Percentiles rank a stretch among this genome's conserved stretches.
Conservation (phyloP, 306 rosid species). For the Aeschynomene evenia region DNA sequence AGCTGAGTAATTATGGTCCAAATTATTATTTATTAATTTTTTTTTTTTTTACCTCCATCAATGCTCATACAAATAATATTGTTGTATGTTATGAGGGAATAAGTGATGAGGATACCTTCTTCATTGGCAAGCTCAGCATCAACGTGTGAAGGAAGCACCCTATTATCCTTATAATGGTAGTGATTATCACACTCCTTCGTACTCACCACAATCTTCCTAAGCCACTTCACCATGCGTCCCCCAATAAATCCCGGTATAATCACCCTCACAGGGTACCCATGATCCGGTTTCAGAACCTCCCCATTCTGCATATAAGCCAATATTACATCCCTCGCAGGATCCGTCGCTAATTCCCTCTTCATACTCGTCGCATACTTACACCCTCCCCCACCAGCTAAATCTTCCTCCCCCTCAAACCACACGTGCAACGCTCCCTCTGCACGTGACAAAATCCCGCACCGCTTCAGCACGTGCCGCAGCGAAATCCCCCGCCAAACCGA, state of each 20-base stretch:
- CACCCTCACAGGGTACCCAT: constrained; percentile 80
- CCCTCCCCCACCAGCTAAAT: constrained; percentile 90
- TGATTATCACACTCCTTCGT: constrained; percentile 49
- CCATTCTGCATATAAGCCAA: constrained; percentile 88
- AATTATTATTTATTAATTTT: too few relatives aligned
- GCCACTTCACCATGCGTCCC: constrained; percentile 90
- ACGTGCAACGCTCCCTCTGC: constrained; percentile 59
- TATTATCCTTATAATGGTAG: constrained; percentile 72
- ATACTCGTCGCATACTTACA: constrained; percentile 76
- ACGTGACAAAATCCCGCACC: constrained; percentile 55
- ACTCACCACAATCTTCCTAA: constrained; percentile 68
- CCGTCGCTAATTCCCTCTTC: constrained; percentile 62
- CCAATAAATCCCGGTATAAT: constrained; percentile 85
- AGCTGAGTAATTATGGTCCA: too few relatives aligned
- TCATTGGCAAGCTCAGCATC: constrained; percentile 76
- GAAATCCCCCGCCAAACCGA: constrained; percentile 72
- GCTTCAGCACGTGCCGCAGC: constrained; percentile 41
- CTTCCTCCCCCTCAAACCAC: constrained; percentile 82
- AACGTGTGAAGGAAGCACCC: constrained; percentile 75
- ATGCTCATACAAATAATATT: too few relatives aligned
- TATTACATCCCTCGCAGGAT: constrained; percentile 68
- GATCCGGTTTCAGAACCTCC: constrained; percentile 62
- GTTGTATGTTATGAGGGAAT: too few relatives aligned
- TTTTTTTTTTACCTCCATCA: too few relatives aligned
- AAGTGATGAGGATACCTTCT: too few relatives aligned